phyloP scores from a whole-genome alignment of 129 eudicot genomes.

The Ambrosia trifida region DNA sequence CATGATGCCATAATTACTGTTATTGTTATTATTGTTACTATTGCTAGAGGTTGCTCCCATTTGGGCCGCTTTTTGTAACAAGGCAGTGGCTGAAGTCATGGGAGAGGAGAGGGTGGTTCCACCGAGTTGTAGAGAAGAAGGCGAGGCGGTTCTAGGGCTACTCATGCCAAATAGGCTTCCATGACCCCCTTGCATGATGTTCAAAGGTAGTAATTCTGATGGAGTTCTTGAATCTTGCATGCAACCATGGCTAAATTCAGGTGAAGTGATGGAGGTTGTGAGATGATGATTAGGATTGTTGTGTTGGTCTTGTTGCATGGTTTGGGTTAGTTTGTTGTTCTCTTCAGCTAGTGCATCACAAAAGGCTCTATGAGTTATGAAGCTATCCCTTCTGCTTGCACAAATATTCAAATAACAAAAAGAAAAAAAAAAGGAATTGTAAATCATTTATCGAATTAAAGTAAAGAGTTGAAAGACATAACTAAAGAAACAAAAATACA shows the following conservation, averaged over 20 bases:
- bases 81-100: slow-evolving; percentile 43
- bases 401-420: not conserved
- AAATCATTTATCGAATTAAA: not conserved
- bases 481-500: too few relatives aligned
- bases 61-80: slow-evolving; percentile 49
- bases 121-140: slow-evolving; percentile 33
- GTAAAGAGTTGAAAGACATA: too few relatives aligned
- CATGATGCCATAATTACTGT: not conserved
- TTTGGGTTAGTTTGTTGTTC: slow-evolving; percentile 37
- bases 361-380: slow-evolving; percentile 49
- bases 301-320: slow-evolving; percentile 33
- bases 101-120: slow-evolving; percentile 36
- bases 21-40: slow-evolving; percentile 5
- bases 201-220: slow-evolving; percentile 32
- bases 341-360: slow-evolving; percentile 49
- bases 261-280: slow-evolving; percentile 38
- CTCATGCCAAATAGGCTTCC: slow-evolving; percentile 26
- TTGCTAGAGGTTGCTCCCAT: slow-evolving; percentile 48
- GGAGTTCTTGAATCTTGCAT: slow-evolving; percentile 34
- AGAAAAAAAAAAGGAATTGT: too few relatives aligned
- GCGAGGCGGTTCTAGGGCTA: slow-evolving; percentile 33
- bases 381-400: slow-evolving; percentile 51
- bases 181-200: slow-evolving; percentile 34
- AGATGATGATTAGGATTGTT: slow-evolving; percentile 20
- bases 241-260: slow-evolving; percentile 37